Evolutionary conservation across 1,284 basidiomycete genomes (phyloP), one percentile per base, ranked within the genome.

Genomic region (Ceratobasidium sp.): DNA sequence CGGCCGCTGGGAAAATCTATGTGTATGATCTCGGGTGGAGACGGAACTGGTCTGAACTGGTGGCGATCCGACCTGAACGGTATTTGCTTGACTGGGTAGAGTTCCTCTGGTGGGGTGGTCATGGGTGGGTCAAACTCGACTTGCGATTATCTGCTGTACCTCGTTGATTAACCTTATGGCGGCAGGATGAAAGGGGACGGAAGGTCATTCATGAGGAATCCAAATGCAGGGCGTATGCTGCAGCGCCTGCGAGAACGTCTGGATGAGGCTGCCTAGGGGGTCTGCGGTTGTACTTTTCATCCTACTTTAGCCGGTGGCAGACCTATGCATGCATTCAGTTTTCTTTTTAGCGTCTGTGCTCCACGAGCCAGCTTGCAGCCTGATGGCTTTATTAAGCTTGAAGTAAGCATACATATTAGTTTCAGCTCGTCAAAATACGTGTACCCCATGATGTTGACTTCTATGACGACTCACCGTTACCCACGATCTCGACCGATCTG

Each of bases 11-110:
- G 1, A 77, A 82, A 20, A 85, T 94, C 60, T 85, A 85, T 25
- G 72, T 92, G 17, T 96, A 93, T 74, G 88, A 94, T 77, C 74
- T 94, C 3, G 93, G 93, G 5, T 90, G 86, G 86, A 80, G 82
- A 50, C 81, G 79, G 73, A 95, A 95, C 74, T 87, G 87, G 84
- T 78, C 75, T 17, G 87, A 90, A 75, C 84, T 86, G 0, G 83
- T 91, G 71, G 89, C 87, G 82, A 82, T 79, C 78, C 43, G 78
- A 75, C 32, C 80, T 77, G 70, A 79, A 78, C 71, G 73, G 73
- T 70, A 69, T 54, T 43, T 84, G 84, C 5, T 88, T 84, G 85
- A 70, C 84, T 76, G 70, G 53, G 6, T 57, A 27, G 64, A 79
- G 56, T 81, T 86, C 35, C 53, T 90, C 2, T 77, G 83, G 68